Evolutionary conservation across 352 stramenopile species (phyloP).

Genomic region (Aphanomyces cochlioides): DNA sequence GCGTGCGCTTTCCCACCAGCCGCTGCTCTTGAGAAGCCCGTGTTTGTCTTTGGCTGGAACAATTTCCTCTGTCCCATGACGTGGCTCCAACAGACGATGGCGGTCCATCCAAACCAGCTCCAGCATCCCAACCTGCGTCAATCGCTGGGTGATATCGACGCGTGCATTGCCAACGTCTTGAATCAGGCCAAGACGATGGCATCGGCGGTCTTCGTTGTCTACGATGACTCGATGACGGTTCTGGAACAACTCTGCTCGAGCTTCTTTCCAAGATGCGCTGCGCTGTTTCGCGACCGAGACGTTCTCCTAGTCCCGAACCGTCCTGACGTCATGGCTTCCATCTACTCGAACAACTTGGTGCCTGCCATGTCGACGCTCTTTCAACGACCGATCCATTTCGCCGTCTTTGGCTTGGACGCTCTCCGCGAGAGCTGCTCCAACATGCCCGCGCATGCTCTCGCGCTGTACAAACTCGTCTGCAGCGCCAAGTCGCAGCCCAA

Average conservation of each 20-base stretch:
- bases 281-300: not conserved
- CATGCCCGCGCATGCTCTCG: slow-evolving; percentile 7
- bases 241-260: slow-evolving; percentile 3
- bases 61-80: slow-evolving; percentile 24
- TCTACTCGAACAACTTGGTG: slow-evolving; percentile 18
- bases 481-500: not conserved
- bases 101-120: slow-evolving; percentile 22
- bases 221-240: not conserved
- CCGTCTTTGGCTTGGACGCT: slow-evolving; percentile 7
- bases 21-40: not conserved
- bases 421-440: slow-evolving; percentile 1
- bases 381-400: not conserved
- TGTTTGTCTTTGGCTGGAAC: slow-evolving; percentile 28
- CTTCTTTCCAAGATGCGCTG: slow-evolving; percentile 5
- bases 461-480: slow-evolving; percentile 17
- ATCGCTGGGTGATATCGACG: slow-evolving; percentile 3
- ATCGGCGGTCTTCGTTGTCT: slow-evolving; percentile 15
- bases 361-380: slow-evolving; percentile 12
- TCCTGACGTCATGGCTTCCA: slow-evolving; percentile 13
- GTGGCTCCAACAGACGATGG: slow-evolving; percentile 18
- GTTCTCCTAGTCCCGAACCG: slow-evolving; percentile 3
- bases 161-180: slow-evolving; percentile 15
- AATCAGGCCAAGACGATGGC: slow-evolving; percentile 13
- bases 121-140: slow-evolving; percentile 17
- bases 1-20: not conserved